Base-by-base conservation (phyloP, 306 rosid genomes). In the Inga oerstediana region DNA sequence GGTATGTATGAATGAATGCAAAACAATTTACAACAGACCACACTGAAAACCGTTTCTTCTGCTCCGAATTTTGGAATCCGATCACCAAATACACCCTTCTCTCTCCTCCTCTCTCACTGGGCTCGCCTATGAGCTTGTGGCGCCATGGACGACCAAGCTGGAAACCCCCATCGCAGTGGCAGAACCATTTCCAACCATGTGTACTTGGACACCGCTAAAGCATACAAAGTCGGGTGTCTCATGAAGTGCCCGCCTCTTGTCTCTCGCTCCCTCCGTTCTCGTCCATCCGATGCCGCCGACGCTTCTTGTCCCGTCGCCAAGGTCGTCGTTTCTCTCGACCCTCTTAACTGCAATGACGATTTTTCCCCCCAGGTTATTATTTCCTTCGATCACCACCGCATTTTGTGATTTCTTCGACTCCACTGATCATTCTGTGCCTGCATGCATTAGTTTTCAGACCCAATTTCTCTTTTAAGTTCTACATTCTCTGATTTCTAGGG, bases 211-310 rank as follows among this genome's bases (percentile, higher is more conserved):
- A 89, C 94, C 1, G 72, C 78, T 44, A 90, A 86, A 48, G 90
- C 97, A 0, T 91, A 90, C 32, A 73, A 84, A 52, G 83, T 91
- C 4, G 85, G 90, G 72, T 92, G 91, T 92, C 92, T 93, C 30
- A 84, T 95, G 93, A 95, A 95, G 79, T 92, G 95, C 62, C 94
- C 98, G 0, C 93, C 91, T 2, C 24, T 86, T 0, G 93, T 93
- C 7, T 87, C 94, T 54, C 90, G 92, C 79, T 73, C 86, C 56
- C 85, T 95, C 48, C 74, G 79, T 5, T 39, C 85, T 17, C 77
- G 88, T 16, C 84, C 76, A 12, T 75, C 88, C 8, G 85, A 87
- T 7, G 43, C 43, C 8, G 20, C 75, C 27, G 88, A 84, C 17
- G 77, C 89, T 34, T 86, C 98, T 19, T 89, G 82, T 72, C 88